phyloP scores from a whole-genome alignment of 1,139 yeast genomes.

The Saccharomycopsis hybrid region DNA sequence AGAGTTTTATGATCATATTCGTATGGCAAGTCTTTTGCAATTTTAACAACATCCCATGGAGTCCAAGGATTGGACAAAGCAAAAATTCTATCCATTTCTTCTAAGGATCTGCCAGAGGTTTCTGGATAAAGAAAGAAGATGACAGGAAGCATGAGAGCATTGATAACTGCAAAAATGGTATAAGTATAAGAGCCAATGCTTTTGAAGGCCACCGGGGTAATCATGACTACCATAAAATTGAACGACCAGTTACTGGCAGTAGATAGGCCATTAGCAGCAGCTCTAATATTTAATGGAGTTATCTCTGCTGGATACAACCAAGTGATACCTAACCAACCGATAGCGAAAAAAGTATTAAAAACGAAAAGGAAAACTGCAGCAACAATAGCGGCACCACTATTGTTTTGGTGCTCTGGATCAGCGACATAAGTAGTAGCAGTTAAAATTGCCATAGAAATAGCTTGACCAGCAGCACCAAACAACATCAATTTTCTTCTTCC shows the following conservation, averaged over 20 bases:
- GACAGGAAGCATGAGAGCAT: slow-evolving; percentile 38
- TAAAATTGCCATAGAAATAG: slow-evolving; percentile 27
- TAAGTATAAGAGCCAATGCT: slow-evolving; percentile 41
- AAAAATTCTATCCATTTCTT: slow-evolving; percentile 29
- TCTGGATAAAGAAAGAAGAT: slow-evolving; percentile 38
- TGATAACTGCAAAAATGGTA: slow-evolving; percentile 36
- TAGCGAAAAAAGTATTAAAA: slow-evolving; percentile 48
- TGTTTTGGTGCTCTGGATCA: slow-evolving; percentile 28
- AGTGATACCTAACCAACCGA: slow-evolving; percentile 52
- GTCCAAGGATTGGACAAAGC: slow-evolving; percentile 29
- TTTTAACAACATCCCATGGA: slow-evolving; percentile 34
- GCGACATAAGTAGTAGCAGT: slow-evolving; percentile 34
- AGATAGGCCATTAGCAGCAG: slow-evolving; percentile 26
- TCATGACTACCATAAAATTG: slow-evolving; percentile 47
- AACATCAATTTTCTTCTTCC: slow-evolving; percentile 44
- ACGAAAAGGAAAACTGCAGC: slow-evolving; percentile 45
- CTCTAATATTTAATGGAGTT: slow-evolving; percentile 55
- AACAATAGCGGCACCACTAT: slow-evolving; percentile 30
- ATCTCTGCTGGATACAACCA: slow-evolving; percentile 56
- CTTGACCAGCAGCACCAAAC: slow-evolving; percentile 33
- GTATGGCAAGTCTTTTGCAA: slow-evolving; percentile 34
- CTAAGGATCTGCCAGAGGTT: slow-evolving; percentile 31
- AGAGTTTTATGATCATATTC: slow-evolving; percentile 25
- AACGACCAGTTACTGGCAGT: slow-evolving; percentile 40
- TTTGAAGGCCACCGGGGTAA: slow-evolving; percentile 45